These are phyloP conservation scores for Metschnikowia henanensis DNA, from an alignment of 805 yeast species.

Conservation along the genomic window DNA sequence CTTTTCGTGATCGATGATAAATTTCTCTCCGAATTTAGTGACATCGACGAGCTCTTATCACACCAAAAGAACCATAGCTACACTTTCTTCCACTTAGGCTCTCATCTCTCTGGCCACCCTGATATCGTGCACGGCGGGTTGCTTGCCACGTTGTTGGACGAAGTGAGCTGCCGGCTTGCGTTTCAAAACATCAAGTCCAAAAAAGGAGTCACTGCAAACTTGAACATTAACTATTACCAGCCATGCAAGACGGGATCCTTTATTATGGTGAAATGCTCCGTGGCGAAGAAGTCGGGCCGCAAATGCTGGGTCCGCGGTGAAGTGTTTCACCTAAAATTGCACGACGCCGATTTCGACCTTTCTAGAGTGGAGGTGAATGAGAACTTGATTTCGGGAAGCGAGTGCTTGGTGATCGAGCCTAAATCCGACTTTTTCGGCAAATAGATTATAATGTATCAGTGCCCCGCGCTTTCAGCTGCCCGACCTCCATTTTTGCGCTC, in stretches of 20 bases:
- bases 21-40: slow-evolving; percentile 25
- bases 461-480: slow-evolving; percentile 75
- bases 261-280: slow-evolving; percentile 35
- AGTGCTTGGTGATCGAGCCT: slow-evolving; percentile 43
- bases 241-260: slow-evolving; percentile 35
- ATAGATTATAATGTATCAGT: slow-evolving; percentile 45
- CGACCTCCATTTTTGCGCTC: slow-evolving; percentile 89
- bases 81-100: slow-evolving; percentile 42
- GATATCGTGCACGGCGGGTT: slow-evolving; percentile 46
- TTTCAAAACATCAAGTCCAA: slow-evolving; percentile 40
- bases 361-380: slow-evolving; percentile 22
- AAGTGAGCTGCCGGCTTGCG: slow-evolving; percentile 42
- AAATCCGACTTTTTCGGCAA: not conserved
- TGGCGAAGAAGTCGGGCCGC: slow-evolving; percentile 34
- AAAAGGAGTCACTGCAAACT: slow-evolving; percentile 45
- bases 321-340: slow-evolving; percentile 27
- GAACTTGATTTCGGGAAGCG: slow-evolving; percentile 36
- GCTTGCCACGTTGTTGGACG: slow-evolving; percentile 43
- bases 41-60: slow-evolving; percentile 17
- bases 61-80: slow-evolving; percentile 30
- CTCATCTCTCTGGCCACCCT: slow-evolving; percentile 38
- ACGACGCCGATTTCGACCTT: slow-evolving; percentile 9
- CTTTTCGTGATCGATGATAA: slow-evolving; percentile 35
- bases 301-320: slow-evolving; percentile 41
- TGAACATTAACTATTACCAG: slow-evolving; percentile 39